These are phyloP conservation scores for Cicer bijugum DNA, from an alignment of 306 rosid species.

Conservation along the genomic window DNA sequence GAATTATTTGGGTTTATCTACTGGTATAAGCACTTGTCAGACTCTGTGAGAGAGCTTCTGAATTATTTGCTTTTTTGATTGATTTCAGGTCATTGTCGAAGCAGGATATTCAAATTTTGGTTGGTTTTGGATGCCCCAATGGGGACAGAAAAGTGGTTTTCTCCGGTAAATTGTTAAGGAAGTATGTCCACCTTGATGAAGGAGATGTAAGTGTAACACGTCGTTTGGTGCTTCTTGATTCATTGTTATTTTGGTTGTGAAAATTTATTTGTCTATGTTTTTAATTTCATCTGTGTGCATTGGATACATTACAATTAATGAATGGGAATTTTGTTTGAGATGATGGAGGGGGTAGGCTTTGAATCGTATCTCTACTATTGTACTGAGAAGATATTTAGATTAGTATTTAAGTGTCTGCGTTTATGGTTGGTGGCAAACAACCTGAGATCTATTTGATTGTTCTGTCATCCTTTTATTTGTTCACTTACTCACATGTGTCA, in stretches of 20 bases:
- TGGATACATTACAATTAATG: constrained; percentile 8
- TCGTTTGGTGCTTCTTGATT: constrained; percentile 31
- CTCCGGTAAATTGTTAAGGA: constrained; percentile 85
- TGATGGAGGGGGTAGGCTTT: constrained; percentile 15
- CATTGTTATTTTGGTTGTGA: constrained; percentile 8
- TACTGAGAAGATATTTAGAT: constrained; percentile 7
- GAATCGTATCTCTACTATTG: neutral
- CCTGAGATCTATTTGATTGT: constrained; percentile 19
- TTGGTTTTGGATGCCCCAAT: constrained; percentile 94
- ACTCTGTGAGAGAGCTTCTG: no score
- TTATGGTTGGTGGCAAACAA: constrained; percentile 16
- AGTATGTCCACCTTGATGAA: constrained; percentile 86
- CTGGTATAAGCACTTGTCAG: no score
- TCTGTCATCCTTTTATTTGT: constrained; percentile 18
- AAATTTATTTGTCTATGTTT: constrained; percentile 4
- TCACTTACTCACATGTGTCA: neutral
- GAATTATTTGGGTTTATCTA: neutral
- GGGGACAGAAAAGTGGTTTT: constrained; percentile 86
- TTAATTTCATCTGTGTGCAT: neutral
- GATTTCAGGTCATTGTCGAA: constrained; percentile 81
- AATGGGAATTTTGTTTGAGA: constrained; percentile 30
- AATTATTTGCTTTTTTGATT: constrained; percentile 42
- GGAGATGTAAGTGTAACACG: constrained; percentile 78
- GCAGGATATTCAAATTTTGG: constrained; percentile 83
- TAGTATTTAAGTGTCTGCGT: neutral